Evolutionary conservation across 352 stramenopile species (phyloP), one percentile per base, ranked within the genome.

Genomic region (Globisporangium irregulare): DNA sequence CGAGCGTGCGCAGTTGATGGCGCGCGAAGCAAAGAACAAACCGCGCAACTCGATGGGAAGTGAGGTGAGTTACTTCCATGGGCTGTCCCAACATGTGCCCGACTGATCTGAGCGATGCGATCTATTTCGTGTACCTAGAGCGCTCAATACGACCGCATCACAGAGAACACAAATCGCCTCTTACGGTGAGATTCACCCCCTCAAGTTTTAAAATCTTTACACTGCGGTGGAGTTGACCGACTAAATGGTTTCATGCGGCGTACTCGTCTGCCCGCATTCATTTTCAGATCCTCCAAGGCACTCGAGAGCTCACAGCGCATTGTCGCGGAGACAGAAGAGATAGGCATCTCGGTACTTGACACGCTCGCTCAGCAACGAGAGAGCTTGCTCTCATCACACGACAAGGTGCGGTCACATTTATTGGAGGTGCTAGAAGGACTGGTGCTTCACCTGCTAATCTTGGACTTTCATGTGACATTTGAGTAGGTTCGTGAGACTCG

Each of bases 261-360:
- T 56, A 3, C 1, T 29, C 38, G 15, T 41, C 41, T 8, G 1
- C 2, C 34, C n/a, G 18, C 63, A 14, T 27, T 24, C 71, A 34
- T 4, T 66, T 24, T 1, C 34, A 93, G 84, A 64, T 91, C 82
- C 4, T 82, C 82, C 18, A 81, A 83, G 66, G 75, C 79, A 22
- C 77, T 94, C 10, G 70, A 91, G 67, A 77, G 82, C 53, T 89
- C 81, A n/a, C 79, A 87, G 61, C 79, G 79, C n/a, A 77, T 91
- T 38, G 81, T 91, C 10, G 67, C 73, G 9, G 82, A 91, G 59
- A 91, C 82, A 7, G 82, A 91, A 66, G 73, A 89, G 50, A 82
- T 91, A 34, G 83, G 84, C 9, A 89, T 94, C 56, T 77, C 78
- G 1, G 86, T 94, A 38, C 68, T 94, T 27, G 84, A 92, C 53